Evolutionary conservation across 2,329 filamentous ascomycete species (phyloP).

Genomic region (Botrytis cinerea): DNA sequence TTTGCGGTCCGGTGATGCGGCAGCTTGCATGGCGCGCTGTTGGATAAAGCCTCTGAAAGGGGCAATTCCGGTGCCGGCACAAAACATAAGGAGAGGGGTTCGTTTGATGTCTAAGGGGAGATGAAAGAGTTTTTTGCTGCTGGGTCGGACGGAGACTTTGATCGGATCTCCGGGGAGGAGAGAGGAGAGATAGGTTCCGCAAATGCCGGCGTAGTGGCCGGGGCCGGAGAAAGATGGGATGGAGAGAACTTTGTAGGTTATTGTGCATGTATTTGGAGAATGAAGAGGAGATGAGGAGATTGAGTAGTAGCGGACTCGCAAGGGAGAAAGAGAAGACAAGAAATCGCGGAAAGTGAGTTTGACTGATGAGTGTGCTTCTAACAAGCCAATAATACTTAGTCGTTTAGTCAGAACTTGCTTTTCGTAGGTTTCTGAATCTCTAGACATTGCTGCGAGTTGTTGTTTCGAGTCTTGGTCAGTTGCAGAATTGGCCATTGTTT

Average conservation of each 20-base stretch:
- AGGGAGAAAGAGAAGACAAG: neutral
- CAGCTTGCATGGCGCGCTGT: constrained; percentile 1
- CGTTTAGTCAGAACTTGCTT: constrained; percentile 37
- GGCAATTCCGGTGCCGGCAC: neutral
- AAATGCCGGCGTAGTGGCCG: neutral
- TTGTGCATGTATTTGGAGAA: neutral
- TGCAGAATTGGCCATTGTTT: neutral
- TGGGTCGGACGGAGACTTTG: neutral
- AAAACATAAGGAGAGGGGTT: neutral
- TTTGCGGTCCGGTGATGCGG: neutral
- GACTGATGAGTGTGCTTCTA: constrained; percentile 58
- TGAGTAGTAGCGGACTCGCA: neutral
- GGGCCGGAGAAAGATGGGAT: neutral
- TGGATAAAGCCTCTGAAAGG: constrained; percentile 11
- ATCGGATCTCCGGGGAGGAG: neutral
- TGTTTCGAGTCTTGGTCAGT: neutral
- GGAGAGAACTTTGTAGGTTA: neutral
- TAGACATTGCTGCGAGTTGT: neutral
- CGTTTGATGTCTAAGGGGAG: neutral
- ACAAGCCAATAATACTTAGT: constrained; percentile 66
- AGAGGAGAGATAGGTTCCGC: neutral
- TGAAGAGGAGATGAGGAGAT: neutral
- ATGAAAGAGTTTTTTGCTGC: neutral
- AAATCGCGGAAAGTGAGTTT: neutral
- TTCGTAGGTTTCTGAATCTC: neutral